Conservation (phyloP, 1,284 basidiomycete genomes). For the Laetiporus sulphureus region DNA sequence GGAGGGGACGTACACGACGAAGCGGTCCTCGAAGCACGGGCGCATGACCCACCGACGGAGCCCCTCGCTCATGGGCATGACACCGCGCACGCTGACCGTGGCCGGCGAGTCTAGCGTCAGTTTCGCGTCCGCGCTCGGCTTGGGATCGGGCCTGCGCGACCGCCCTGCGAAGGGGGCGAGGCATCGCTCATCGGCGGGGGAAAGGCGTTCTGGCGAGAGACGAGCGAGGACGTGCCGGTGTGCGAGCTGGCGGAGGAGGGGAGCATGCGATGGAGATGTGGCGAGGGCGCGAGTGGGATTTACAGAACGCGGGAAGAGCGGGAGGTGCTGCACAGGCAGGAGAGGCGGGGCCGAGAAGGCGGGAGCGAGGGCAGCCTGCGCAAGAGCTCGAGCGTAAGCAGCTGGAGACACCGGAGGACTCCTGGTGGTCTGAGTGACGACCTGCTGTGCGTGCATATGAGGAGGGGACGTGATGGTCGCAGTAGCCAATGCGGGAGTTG, state of each 20-base stretch:
- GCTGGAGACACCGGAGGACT: constrained; percentile 20
- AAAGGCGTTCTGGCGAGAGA: constrained; percentile 33
- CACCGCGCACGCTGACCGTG: constrained; percentile 27
- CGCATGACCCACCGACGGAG: constrained; percentile 61
- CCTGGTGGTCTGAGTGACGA: no score
- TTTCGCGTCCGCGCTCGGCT: constrained; percentile 18
- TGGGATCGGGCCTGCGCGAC: constrained; percentile 20
- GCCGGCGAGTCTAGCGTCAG: constrained; percentile 40
- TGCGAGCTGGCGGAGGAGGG: constrained; percentile 41
- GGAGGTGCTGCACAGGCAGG: constrained; percentile 33
- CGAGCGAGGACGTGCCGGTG: constrained; percentile 43
- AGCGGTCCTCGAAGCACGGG: constrained; percentile 70
- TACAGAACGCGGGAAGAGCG: constrained; percentile 59
- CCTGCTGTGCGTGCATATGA: no score
- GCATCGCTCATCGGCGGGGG: constrained; percentile 37
- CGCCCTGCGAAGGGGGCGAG: constrained; percentile 44
- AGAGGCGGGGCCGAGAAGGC: constrained; percentile 44
- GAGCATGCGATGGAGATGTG: constrained; percentile 31
- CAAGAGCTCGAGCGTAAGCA: constrained; percentile 25
- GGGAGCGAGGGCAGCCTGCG: constrained; percentile 22
- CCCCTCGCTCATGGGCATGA: constrained; percentile 44
- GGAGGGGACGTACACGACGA: constrained; percentile 43
- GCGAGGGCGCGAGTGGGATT: constrained; percentile 27
- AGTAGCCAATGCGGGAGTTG: no score
- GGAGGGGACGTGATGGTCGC: no score